Evolutionary conservation across 208 protist genomes (phyloP), one percentile per base, ranked within the genome.

Genomic region (Lotmaria passim): DNA sequence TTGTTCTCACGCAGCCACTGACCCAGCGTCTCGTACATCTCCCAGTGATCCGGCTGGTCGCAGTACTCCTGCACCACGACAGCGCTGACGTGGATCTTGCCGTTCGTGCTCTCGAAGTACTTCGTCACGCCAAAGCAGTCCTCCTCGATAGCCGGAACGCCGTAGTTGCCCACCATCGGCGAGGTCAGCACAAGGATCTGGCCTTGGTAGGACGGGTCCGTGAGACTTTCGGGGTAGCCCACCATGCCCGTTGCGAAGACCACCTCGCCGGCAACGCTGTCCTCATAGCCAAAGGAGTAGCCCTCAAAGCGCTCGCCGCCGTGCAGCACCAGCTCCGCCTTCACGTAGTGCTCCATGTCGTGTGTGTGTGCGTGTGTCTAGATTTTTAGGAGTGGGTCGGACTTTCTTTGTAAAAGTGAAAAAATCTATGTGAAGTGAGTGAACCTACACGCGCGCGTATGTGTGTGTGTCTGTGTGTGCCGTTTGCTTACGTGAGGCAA

Each of bases 161-260:
- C 98, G 74, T 99, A 99, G 89, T 99, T 99, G 59, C 98, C 98
- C 43, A 99, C 93, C 73, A 99, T 88, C 19, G 98, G 98, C 48
- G 97, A 98, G 15, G 98, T 99, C 14, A 99, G 82, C 11, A 99
- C 97, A 21, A 99, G 86, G 61, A 99, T 99, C 78, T 99, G 98
- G 26, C 94, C 98, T 8, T 93, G 78, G 86, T 99, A 99, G 8
- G 98, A 99, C 3, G 98, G 98, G 85, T 99, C 98, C 3, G 98
- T 99, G 11, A 99, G 81, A 60, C 83, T 91, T 77, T 96, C 87
- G 3, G 94, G 89, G 72, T 98, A 98, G 34, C 96, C 96, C 10
- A 98, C 95, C 96, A 98, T 98, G 23, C 94, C 96, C 14, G 96
- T 98, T 8, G 92, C 80, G 64, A 98, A 98, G 24, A 98, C 96